Percentiles rank a stretch among this genome's conserved stretches.
phyloP scores from a whole-genome alignment of 768 basidiomycete genomes.

The Trametes elegans region DNA sequence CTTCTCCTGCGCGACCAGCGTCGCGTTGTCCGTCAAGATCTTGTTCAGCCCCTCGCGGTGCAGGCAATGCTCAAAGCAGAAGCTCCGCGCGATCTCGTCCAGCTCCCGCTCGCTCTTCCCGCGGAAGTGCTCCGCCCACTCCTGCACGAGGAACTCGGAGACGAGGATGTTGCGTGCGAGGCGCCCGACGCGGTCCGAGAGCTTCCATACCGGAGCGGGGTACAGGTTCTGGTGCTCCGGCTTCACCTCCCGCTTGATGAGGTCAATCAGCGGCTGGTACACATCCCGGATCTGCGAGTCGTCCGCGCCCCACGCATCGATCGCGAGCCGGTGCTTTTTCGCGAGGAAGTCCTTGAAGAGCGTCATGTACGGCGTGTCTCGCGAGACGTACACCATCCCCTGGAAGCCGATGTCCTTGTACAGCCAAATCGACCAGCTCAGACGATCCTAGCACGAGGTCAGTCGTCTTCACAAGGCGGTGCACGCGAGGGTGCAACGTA shows the following conservation, averaged over 20 bases:
- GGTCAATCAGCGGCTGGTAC: slow-evolving; percentile 66
- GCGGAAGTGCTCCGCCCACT: slow-evolving; percentile 70
- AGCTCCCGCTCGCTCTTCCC: slow-evolving; percentile 59
- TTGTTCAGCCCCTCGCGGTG: slow-evolving; percentile 59
- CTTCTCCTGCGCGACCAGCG: slow-evolving; percentile 15
- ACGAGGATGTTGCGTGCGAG: slow-evolving; percentile 67
- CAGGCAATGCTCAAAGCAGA: slow-evolving; percentile 67
- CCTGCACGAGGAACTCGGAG: slow-evolving; percentile 66
- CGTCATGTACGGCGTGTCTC: slow-evolving; percentile 67
- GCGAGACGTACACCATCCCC: slow-evolving; percentile 77
- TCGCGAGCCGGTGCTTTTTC: slow-evolving; percentile 75
- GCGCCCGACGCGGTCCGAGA: slow-evolving; percentile 52
- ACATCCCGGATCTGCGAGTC: slow-evolving; percentile 50
- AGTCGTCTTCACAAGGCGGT: neutral
- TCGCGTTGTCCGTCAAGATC: slow-evolving; percentile 31
- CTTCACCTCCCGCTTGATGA: slow-evolving; percentile 54
- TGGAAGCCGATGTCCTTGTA: slow-evolving; percentile 89
- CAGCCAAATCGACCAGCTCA: slow-evolving; percentile 85
- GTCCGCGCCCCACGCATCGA: slow-evolving; percentile 80
- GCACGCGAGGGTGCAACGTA: slow-evolving; percentile 24
- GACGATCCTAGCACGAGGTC: slow-evolving; percentile 43
- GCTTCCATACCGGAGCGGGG: slow-evolving; percentile 63
- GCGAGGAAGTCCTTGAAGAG: slow-evolving; percentile 67
- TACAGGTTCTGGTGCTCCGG: slow-evolving; percentile 53
- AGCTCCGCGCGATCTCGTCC: slow-evolving; percentile 73